These are phyloP conservation scores for Ophiostoma australiae DNA, from an alignment of 2,329 filamentous ascomycete species.

Conservation along the genomic window DNA sequence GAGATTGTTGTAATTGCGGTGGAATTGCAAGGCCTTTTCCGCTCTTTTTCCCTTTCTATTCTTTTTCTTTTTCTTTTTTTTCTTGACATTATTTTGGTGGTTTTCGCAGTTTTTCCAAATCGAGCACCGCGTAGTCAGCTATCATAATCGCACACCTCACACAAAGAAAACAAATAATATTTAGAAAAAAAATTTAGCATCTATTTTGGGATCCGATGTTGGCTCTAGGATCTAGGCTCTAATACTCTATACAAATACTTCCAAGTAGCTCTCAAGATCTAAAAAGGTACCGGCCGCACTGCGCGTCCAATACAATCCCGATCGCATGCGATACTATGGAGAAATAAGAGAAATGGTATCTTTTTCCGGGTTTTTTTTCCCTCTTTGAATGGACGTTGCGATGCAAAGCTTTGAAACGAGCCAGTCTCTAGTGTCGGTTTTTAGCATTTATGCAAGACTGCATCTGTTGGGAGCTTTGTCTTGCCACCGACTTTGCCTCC, in stretches of 20 bases:
- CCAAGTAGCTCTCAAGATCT: not conserved
- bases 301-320: not conserved
- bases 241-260: not conserved
- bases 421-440: not conserved
- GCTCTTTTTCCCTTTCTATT: no score
- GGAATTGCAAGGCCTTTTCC: no score
- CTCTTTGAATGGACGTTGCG: not conserved
- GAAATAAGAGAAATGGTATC: not conserved
- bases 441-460: not conserved
- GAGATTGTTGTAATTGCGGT: no score
- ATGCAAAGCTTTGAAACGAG: no score
- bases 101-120: no score
- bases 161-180: no score
- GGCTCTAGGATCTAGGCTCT: not conserved
- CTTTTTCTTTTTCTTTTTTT: no score
- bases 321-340: conserved; percentile 12
- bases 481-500: not conserved
- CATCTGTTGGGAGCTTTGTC: not conserved
- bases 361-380: not conserved
- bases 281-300: not conserved
- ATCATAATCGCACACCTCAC: no score
- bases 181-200: no score
- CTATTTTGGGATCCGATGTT: no score
- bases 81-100: no score
- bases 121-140: no score